Conservation (phyloP, 345 rosid genomes). For the Ceriops zippeliana region DNA sequence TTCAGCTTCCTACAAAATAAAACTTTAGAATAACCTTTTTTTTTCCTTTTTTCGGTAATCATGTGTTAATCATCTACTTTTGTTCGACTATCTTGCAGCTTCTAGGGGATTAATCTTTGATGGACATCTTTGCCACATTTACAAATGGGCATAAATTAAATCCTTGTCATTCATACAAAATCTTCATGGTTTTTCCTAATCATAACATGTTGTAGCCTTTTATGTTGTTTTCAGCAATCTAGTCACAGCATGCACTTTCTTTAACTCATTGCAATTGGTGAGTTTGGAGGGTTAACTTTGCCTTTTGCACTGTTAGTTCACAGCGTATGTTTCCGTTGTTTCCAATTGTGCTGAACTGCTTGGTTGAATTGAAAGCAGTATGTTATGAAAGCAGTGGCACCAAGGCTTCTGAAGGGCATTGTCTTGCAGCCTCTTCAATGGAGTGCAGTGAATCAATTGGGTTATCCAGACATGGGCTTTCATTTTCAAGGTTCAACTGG, state of each 20-base stretch:
- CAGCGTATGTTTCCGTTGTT: background rate
- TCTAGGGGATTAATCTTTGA: no score
- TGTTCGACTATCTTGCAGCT: no score
- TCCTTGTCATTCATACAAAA: no score
- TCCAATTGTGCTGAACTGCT: constrained; percentile 2
- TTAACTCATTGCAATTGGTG: no score
- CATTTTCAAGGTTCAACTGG: constrained; percentile 23
- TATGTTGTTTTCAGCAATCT: no score
- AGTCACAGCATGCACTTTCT: no score
- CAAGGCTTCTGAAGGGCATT: constrained; percentile 30
- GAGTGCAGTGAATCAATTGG: constrained; percentile 28
- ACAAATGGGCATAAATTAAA: no score
- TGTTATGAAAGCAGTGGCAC: constrained; percentile 19
- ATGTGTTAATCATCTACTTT: background rate
- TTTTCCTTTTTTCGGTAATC: background rate
- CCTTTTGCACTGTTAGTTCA: background rate
- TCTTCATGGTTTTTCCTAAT: no score
- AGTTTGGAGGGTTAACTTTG: background rate
- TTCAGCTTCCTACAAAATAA: background rate
- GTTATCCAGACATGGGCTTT: constrained; percentile 26
- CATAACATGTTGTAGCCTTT: no score
- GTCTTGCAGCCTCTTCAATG: constrained; percentile 22
- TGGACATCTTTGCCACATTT: no score
- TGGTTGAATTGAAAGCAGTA: constrained; percentile 20
- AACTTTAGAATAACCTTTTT: background rate